These are phyloP conservation scores for Cordyceps javanica DNA, from an alignment of 2,329 filamentous ascomycete species.

Conservation along the genomic window DNA sequence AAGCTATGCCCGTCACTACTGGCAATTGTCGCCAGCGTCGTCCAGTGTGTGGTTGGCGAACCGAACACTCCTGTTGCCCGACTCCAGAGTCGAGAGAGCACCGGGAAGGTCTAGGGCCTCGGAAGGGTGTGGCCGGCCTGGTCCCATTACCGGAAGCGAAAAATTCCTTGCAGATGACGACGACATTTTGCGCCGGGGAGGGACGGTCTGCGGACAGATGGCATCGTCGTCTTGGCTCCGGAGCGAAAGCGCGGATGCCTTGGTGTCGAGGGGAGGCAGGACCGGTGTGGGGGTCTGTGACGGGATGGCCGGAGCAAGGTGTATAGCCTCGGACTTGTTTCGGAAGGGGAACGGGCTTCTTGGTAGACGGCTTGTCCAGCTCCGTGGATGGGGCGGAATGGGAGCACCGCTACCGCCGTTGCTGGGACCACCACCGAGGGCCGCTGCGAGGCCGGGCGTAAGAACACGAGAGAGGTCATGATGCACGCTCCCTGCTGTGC, in stretches of 20 bases:
- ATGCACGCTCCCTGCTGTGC: background rate
- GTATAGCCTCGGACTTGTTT: background rate
- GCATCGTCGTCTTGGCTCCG: background rate
- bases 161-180: background rate
- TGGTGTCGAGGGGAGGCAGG: background rate
- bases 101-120: background rate
- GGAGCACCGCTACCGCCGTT: background rate
- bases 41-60: background rate
- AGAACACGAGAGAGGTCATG: background rate
- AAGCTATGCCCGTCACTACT: background rate
- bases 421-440: background rate
- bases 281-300: background rate
- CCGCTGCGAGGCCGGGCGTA: background rate
- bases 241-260: background rate
- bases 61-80: background rate
- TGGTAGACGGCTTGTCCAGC: background rate
- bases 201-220: background rate
- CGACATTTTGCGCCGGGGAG: background rate
- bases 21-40: background rate
- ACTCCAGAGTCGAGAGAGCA: background rate
- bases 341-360: slow-evolving; percentile 8
- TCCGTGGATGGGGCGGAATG: background rate
- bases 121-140: background rate
- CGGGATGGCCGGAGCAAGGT: background rate
- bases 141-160: background rate